Conservation (phyloP, 2,329 filamentous ascomycete species). For the Aspergillus sojae region DNA sequence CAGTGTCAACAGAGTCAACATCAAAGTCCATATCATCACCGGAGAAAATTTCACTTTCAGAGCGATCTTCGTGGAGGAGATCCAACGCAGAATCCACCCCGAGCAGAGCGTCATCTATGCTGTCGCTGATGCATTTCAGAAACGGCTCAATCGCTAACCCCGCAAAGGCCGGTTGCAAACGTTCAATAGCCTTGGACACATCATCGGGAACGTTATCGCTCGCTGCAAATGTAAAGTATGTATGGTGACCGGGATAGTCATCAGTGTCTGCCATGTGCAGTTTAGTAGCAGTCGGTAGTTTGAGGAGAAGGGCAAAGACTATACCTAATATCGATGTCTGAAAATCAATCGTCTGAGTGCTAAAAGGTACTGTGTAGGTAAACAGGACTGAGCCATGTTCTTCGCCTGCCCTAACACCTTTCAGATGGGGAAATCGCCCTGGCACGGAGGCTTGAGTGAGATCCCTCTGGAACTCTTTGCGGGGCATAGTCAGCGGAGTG, state of each 20-base stretch:
- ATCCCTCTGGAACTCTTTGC: conserved; percentile 67
- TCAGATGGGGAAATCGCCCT: conserved; percentile 52
- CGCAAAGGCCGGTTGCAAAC: conserved; percentile 48
- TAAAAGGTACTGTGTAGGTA: conserved; percentile 47
- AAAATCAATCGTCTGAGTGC: conserved; percentile 34
- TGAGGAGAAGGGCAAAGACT: conserved; percentile 19
- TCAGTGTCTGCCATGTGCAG: conserved; percentile 52
- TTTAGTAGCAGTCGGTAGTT: conserved; percentile 7
- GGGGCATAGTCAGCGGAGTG: conserved; percentile 57
- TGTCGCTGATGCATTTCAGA: conserved; percentile 18
- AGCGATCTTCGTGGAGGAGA: conserved; percentile 2
- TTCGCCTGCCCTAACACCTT: conserved; percentile 60
- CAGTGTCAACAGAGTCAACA: conserved; percentile 11
- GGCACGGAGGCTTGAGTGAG: conserved; percentile 45
- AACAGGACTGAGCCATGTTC: conserved; percentile 75
- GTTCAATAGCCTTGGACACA: conserved; percentile 40
- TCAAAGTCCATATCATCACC: conserved; percentile 32
- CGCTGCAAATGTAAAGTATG: conserved; percentile 59
- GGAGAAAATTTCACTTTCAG: conserved; percentile 21
- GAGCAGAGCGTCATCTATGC: conserved; percentile 14
- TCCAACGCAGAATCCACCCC: conserved; percentile 11
- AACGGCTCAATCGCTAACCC: conserved; percentile 52
- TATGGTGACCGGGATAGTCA: conserved; percentile 62
- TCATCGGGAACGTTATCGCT: conserved; percentile 40
- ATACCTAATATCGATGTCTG: conserved; percentile 45